A percentile compares a stretch with the other conserved stretches of the same genome.
Evolutionary conservation across 2,329 filamentous ascomycete species (phyloP).

Genomic region (Pleomassaria siparia): DNA sequence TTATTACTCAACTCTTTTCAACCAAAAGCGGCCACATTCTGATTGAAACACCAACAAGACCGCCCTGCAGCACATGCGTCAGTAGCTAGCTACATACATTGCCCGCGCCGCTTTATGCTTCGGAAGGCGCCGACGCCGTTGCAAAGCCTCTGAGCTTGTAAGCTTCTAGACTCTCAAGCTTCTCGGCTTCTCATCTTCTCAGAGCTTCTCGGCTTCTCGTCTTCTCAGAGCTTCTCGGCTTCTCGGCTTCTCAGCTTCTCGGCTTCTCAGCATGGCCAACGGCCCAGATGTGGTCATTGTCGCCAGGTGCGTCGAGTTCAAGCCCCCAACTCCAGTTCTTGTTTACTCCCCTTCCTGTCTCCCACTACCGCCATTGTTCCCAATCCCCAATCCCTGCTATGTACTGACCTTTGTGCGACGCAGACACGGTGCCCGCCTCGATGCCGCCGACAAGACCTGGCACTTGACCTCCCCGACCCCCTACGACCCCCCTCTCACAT

Average conservation of each 20-base stretch:
- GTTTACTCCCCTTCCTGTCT: not conserved
- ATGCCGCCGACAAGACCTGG: conserved; percentile 94
- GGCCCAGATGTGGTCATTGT: conserved; percentile 53
- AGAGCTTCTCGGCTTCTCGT: too few relatives aligned
- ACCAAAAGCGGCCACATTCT: too few relatives aligned
- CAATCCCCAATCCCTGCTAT: conserved; percentile 5
- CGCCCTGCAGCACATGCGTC: conserved; percentile 11
- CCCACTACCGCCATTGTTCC: not conserved
- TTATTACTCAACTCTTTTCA: too few relatives aligned
- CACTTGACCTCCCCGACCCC: conserved; percentile 89
- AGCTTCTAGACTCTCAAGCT: too few relatives aligned
- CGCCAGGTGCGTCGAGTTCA: conserved; percentile 44
- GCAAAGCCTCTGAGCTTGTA: too few relatives aligned
- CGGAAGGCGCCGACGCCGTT: too few relatives aligned
- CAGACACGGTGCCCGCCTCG: conserved; percentile 89
- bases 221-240: too few relatives aligned
- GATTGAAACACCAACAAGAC: not conserved
- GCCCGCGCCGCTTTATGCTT: too few relatives aligned
- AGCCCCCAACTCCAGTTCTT: not conserved
- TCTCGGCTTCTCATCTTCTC: too few relatives aligned
- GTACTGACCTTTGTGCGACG: conserved; percentile 7
- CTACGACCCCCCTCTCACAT: conserved; percentile 93
- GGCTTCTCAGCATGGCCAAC: conserved; percentile 48
- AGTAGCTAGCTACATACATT: too few relatives aligned
- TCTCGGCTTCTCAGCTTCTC: too few relatives aligned